A percentile compares a stretch with the other conserved stretches of the same genome.
phyloP scores from a whole-genome alignment of 140 eudicot genomes.

The Erigeron philadelphicus region DNA sequence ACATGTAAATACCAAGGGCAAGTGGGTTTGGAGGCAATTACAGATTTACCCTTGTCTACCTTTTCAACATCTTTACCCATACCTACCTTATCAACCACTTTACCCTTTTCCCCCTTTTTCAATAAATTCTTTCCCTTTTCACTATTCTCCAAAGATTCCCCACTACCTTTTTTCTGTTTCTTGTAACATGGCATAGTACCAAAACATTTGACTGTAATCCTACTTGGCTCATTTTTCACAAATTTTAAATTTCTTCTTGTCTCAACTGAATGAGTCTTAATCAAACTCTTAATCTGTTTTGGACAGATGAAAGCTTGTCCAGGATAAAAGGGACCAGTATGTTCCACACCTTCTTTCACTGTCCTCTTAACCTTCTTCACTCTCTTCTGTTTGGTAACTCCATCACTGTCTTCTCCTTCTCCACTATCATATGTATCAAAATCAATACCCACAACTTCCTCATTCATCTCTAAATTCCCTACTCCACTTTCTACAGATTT shows the following conservation, averaged over 20 bases:
- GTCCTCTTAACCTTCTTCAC: too few relatives aligned
- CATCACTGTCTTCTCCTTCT: too few relatives aligned
- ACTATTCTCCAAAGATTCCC: not conserved
- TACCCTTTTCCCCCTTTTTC: too few relatives aligned
- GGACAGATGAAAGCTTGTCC: too few relatives aligned
- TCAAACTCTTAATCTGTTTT: not conserved
- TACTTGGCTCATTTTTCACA: not conserved
- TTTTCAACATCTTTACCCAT: too few relatives aligned
- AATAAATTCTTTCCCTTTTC: too few relatives aligned
- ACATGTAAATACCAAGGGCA: not conserved
- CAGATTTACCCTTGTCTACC: not conserved
- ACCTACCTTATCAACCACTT: too few relatives aligned
- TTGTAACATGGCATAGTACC: not conserved
- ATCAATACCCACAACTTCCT: not conserved
- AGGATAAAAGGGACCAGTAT: too few relatives aligned
- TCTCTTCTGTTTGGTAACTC: too few relatives aligned
- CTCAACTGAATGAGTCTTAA: not conserved
- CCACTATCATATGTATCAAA: too few relatives aligned
- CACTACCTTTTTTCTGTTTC: not conserved
- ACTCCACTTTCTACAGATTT: not conserved
- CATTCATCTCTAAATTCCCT: not conserved
- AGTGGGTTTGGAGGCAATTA: not conserved
- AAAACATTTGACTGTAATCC: not conserved
- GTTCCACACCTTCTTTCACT: too few relatives aligned
- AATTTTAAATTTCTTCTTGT: not conserved